A percentile compares a stretch with the other conserved stretches of the same genome.
These are phyloP conservation scores for Venturia nashicola DNA, from an alignment of 2,329 filamentous ascomycete species.

Conservation along the genomic window DNA sequence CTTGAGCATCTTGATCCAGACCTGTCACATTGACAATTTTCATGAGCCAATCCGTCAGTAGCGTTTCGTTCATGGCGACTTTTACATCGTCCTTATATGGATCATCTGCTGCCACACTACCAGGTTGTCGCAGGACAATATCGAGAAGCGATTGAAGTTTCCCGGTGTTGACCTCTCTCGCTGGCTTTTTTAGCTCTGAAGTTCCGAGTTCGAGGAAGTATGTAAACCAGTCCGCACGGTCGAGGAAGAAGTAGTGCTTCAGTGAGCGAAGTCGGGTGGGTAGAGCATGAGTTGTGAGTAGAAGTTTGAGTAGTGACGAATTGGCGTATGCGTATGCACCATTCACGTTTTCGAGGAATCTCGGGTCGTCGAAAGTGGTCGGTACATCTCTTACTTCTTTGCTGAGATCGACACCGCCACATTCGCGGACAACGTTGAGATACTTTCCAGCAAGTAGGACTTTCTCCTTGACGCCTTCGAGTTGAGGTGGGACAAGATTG, in stretches of 20 bases:
- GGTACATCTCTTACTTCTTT: slow-evolving; percentile 83
- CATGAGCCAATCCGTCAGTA: slow-evolving; percentile 86
- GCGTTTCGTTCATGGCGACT: slow-evolving; percentile 91
- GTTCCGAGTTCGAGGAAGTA: slow-evolving; percentile 90
- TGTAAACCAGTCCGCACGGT: slow-evolving; percentile 94
- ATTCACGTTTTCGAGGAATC: slow-evolving; percentile 93
- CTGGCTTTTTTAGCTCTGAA: slow-evolving; percentile 81
- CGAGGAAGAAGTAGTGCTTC: slow-evolving; percentile 98
- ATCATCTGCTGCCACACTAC: slow-evolving; percentile 84
- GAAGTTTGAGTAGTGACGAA: slow-evolving; percentile 76
- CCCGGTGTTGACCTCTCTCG: slow-evolving; percentile 76
- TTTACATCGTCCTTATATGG: slow-evolving; percentile 98
- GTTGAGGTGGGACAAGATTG: slow-evolving; percentile 79
- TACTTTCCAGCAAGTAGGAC: slow-evolving; percentile 94
- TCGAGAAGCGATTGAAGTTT: slow-evolving; percentile 96
- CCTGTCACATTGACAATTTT: slow-evolving; percentile 94
- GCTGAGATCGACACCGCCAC: slow-evolving; percentile 87
- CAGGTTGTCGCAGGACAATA: slow-evolving; percentile 87
- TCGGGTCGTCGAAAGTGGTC: slow-evolving; percentile 76
- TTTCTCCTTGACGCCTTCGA: slow-evolving; percentile 84
- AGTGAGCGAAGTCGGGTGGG: slow-evolving; percentile 77
- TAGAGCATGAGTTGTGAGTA: slow-evolving; percentile 85
- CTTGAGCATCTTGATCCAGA: slow-evolving; percentile 68
- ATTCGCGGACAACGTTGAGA: slow-evolving; percentile 93
- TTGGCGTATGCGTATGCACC: slow-evolving; percentile 92